These are phyloP conservation scores for Zasmidium angulare DNA, from an alignment of 2,329 filamentous ascomycete species.

Conservation along the genomic window DNA sequence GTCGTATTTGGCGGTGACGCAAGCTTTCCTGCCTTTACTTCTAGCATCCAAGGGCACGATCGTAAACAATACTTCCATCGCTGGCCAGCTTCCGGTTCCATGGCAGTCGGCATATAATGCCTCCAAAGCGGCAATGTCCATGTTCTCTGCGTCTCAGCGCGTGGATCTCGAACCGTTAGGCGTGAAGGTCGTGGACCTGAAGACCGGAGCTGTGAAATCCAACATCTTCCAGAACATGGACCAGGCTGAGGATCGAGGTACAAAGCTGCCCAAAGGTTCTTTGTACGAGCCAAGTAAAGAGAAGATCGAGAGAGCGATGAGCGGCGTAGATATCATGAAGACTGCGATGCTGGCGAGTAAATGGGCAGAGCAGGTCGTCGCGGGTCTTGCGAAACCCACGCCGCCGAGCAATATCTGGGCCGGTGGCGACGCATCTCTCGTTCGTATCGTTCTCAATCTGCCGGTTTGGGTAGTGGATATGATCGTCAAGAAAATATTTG, in stretches of 20 bases:
- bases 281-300: conserved; percentile 21
- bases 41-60: conserved; percentile 39
- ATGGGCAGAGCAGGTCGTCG: conserved; percentile 19
- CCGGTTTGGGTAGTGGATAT: not conserved
- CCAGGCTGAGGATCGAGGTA: not conserved
- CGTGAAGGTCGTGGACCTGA: conserved; percentile 23
- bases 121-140: conserved; percentile 25
- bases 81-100: conserved; percentile 27
- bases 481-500: too few relatives aligned
- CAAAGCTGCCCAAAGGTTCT: conserved; percentile 25
- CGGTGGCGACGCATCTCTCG: too few relatives aligned
- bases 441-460: too few relatives aligned
- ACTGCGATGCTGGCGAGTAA: conserved; percentile 9
- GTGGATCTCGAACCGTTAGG: conserved; percentile 27
- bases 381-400: conserved; percentile 4
- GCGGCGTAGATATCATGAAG: conserved; percentile 1
- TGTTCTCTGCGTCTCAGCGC: conserved; percentile 21
- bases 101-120: conserved; percentile 35
- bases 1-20: conserved; percentile 27
- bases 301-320: conserved; percentile 9
- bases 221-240: conserved; percentile 6
- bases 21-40: conserved; percentile 33
- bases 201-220: conserved; percentile 21
- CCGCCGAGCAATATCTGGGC: too few relatives aligned
- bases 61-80: conserved; percentile 41